Evolutionary conservation across 2,329 filamentous ascomycete genomes (phyloP), one percentile per base, ranked within the genome.

Genomic region (Arthrobotrys sinensis): DNA sequence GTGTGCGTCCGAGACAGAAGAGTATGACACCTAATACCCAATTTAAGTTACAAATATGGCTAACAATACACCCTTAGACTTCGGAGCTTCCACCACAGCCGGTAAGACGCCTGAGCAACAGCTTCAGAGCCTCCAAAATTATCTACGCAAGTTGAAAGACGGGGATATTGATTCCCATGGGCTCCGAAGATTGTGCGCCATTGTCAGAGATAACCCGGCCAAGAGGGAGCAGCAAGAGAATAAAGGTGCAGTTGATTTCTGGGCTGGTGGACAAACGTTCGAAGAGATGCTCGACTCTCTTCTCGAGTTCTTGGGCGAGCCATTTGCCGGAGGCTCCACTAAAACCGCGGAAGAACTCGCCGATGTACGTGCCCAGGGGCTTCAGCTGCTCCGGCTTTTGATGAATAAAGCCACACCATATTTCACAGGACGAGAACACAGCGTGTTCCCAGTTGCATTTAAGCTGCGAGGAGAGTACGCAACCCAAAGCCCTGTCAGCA

Each of bases 301-400:
- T 2, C 62, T 82, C 3, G 81, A 82, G 40, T 82, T 82, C 64
- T 68, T 82, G 16, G 68, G 69, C n/a, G 80, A 82, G 8, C 70
- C 70, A 4, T 12, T 62, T 24, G 14, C 53, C 2, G 73, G 66
- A 12, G 46, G 57, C 16, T 36, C 68, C 1, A 32, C 45, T 3
- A 80, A 81, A 28, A 80, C 80, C 24, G 66, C 80, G 4, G 73
- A 80, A 34, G 76, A 77, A 40, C 72, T 80, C 2, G 79, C 80
- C 24, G 81, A 82, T 57, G 79, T 81, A n/a, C 79, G 81, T 46
- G 73, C 80, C 11, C 81, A 82, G 48, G 81, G 79, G 14, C 46
- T 82, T 8, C 83, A 84, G 11, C 86, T 88, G 2, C 85, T 88
- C 10, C 86, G 86, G 67, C 87, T 88, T 80, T 83, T 88, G 2